phyloP scores from a whole-genome alignment of 768 basidiomycete species.

The Mycena venus region DNA sequence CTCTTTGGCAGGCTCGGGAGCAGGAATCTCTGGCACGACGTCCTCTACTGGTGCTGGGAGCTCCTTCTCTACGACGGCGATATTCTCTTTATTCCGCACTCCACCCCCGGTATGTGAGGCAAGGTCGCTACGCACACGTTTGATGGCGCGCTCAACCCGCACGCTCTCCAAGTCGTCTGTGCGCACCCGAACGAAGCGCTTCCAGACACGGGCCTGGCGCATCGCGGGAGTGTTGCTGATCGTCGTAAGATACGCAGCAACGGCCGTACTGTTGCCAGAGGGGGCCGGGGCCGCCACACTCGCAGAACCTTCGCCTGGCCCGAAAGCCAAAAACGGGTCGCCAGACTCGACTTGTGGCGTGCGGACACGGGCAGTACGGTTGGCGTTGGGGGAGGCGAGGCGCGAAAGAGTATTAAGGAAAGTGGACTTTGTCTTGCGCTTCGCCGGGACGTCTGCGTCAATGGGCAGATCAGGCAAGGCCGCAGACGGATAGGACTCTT shows the following conservation, averaged over 20 bases:
- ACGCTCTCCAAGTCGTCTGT: slow-evolving; percentile 91
- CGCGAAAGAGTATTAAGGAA: slow-evolving; percentile 91
- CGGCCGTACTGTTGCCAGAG: slow-evolving; percentile 69
- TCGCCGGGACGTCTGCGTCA: slow-evolving; percentile 65
- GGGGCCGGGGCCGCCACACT: slow-evolving; percentile 38
- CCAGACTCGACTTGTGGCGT: slow-evolving; percentile 68
- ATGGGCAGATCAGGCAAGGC: slow-evolving; percentile 75
- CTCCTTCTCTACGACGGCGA: slow-evolving; percentile 31
- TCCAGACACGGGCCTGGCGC: slow-evolving; percentile 81
- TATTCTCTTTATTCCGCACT: slow-evolving; percentile 50
- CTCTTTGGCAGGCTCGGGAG: background rate
- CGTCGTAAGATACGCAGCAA: slow-evolving; percentile 86
- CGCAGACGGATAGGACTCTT: slow-evolving; percentile 68
- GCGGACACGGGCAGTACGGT: slow-evolving; percentile 59
- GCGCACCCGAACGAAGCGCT: slow-evolving; percentile 86
- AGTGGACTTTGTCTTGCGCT: slow-evolving; percentile 76
- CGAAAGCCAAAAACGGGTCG: slow-evolving; percentile 72
- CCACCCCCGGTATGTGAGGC: slow-evolving; percentile 72
- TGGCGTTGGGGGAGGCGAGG: slow-evolving; percentile 78
- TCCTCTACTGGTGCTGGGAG: too few relatives aligned
- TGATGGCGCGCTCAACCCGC: slow-evolving; percentile 88
- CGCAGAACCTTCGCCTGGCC: slow-evolving; percentile 45
- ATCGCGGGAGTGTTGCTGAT: slow-evolving; percentile 77
- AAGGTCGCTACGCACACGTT: slow-evolving; percentile 87
- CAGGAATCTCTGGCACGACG: background rate